phyloP scores from a whole-genome alignment of 2,329 filamentous ascomycete species.

The Hypoxylon sp. region DNA sequence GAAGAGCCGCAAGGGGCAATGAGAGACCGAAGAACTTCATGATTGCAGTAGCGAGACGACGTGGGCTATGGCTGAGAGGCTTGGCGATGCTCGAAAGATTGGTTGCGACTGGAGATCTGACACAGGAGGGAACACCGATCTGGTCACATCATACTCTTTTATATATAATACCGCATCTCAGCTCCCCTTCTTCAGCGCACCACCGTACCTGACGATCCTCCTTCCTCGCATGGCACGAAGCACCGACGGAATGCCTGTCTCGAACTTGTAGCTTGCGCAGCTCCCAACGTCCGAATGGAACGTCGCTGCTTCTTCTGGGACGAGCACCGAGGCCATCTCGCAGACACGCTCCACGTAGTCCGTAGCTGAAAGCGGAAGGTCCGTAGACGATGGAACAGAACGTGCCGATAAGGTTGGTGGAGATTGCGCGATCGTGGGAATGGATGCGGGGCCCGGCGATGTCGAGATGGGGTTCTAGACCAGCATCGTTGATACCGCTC shows the following conservation, averaged over 20 bases:
- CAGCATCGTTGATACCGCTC: too few species aligned
- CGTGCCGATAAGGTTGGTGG: slow-evolving; percentile 42
- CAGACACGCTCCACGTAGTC: too few species aligned
- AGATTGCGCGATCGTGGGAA: slow-evolving; percentile 25
- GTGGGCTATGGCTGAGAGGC: slow-evolving; percentile 6
- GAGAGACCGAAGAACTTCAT: slow-evolving; percentile 15
- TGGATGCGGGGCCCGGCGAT: background rate
- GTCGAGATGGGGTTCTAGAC: slow-evolving; percentile 5
- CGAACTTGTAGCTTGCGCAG: slow-evolving; percentile 1
- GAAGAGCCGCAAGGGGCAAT: slow-evolving; percentile 41
- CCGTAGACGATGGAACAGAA: slow-evolving; percentile 26
- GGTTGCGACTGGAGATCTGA: background rate
- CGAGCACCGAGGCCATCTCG: slow-evolving; percentile 37
- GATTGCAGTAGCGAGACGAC: slow-evolving; percentile 23
- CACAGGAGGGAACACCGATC: background rate
- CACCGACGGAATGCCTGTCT: slow-evolving; percentile 12
- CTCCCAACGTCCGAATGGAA: slow-evolving; percentile 4
- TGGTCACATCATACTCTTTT: background rate
- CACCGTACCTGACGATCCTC: slow-evolving; percentile 28
- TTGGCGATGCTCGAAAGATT: slow-evolving; percentile 6
- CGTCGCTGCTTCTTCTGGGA: slow-evolving; percentile 33
- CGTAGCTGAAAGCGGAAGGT: slow-evolving; percentile 39
- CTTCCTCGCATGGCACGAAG: slow-evolving; percentile 26
- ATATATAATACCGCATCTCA: slow-evolving; percentile 11
- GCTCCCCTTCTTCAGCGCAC: background rate